A percentile compares a stretch with the other conserved stretches of the same genome.
Evolutionary conservation across 441 rosid species (phyloP).

Genomic region (Erodium texanum): DNA sequence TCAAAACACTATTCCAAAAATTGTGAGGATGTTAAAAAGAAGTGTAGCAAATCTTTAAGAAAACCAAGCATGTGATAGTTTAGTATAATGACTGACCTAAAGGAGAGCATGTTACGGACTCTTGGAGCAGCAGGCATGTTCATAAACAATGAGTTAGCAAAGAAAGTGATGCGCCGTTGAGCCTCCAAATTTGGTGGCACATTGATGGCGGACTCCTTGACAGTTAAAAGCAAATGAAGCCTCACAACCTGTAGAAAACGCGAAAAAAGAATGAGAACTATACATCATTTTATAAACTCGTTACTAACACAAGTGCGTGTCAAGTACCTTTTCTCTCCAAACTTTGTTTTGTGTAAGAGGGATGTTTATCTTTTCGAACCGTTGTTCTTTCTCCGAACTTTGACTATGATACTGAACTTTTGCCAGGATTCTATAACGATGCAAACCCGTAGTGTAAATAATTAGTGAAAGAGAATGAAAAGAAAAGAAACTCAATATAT

Average conservation of each 20-base stretch:
- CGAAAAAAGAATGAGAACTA: slow-evolving; percentile 17
- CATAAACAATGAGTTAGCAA: slow-evolving; percentile 93
- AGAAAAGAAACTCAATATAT: not conserved
- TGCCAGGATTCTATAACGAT: slow-evolving; percentile 43
- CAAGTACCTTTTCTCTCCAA: slow-evolving; percentile 72
- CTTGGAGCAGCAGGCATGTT: slow-evolving; percentile 81
- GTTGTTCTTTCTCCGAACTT: slow-evolving; percentile 43
- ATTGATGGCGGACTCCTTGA: slow-evolving; percentile 93
- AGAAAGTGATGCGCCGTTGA: slow-evolving; percentile 91
- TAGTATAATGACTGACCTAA: slow-evolving; percentile 43
- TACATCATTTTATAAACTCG: slow-evolving; percentile 11
- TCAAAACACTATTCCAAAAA: slow-evolving; percentile 65
- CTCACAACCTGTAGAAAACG: slow-evolving; percentile 47
- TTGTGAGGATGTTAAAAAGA: too few relatives aligned
- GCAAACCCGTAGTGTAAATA: slow-evolving; percentile 2
- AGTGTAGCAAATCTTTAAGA: too few relatives aligned
- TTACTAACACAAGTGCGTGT: not conserved
- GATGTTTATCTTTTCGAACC: slow-evolving; percentile 63
- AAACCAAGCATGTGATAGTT: not conserved
- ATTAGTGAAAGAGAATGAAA: not conserved
- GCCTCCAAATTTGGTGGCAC: slow-evolving; percentile 91
- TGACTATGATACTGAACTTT: slow-evolving; percentile 30
- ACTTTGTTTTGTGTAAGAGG: slow-evolving; percentile 18
- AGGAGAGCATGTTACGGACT: slow-evolving; percentile 86
- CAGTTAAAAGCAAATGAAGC: slow-evolving; percentile 71